Conservation (phyloP, 2,329 filamentous ascomycete genomes). For the Diaporthe australafricana region DNA sequence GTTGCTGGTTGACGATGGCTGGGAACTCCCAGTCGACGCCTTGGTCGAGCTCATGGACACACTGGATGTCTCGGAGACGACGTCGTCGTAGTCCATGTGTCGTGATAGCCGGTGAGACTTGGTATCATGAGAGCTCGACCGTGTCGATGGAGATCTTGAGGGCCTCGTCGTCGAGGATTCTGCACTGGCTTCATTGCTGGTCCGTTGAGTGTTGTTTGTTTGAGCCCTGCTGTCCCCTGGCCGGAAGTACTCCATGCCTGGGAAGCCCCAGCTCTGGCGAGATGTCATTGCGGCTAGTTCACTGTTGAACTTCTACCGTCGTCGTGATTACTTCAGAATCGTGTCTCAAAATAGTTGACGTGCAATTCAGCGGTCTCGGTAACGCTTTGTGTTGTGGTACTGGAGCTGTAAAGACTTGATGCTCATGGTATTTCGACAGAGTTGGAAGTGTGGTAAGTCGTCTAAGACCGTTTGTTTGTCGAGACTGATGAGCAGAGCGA, state of each 20-base stretch:
- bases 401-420: slow-evolving; percentile 25
- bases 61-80: slow-evolving; percentile 27
- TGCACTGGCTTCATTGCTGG: slow-evolving; percentile 3
- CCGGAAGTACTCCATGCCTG: slow-evolving; percentile 31
- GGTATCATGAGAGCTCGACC: slow-evolving; percentile 19
- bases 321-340: background rate
- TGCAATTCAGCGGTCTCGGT: slow-evolving; percentile 35
- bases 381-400: slow-evolving; percentile 34
- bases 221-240: slow-evolving; percentile 14
- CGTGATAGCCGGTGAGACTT: slow-evolving; percentile 25
- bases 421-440: slow-evolving; percentile 33
- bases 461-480: slow-evolving; percentile 9
- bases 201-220: background rate
- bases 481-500: slow-evolving; percentile 7
- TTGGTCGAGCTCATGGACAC: slow-evolving; percentile 32
- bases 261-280: slow-evolving; percentile 32
- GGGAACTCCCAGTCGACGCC: slow-evolving; percentile 27
- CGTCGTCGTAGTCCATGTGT: slow-evolving; percentile 20
- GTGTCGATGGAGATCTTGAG: slow-evolving; percentile 5
- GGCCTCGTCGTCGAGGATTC: background rate
- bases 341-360: background rate
- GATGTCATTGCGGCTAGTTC: slow-evolving; percentile 32
- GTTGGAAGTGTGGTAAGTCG: background rate
- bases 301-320: background rate
- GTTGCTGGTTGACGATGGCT: slow-evolving; percentile 22